Evolutionary conservation across 2,329 filamentous ascomycete species (phyloP), one percentile per base, ranked within the genome.

Genomic region (Fusarium tjaetaba): DNA sequence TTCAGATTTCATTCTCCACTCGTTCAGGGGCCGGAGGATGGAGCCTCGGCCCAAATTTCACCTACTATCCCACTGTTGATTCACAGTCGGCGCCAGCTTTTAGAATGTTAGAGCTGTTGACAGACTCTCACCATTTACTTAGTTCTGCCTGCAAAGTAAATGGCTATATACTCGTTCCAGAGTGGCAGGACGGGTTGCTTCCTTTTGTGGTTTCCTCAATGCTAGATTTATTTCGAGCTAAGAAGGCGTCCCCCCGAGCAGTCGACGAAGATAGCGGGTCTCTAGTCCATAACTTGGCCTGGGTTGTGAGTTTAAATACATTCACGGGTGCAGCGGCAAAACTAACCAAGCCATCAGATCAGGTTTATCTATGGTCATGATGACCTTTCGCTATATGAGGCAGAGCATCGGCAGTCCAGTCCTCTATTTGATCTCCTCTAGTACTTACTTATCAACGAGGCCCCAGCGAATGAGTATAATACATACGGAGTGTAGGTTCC

Each of bases 201-300:
- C 16, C 43, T 4, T 30, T 20, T 15, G 45, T 30, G 26, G 26
- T 48, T 2, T 48, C 26, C 13, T 15, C 26, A 16, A 22, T 48
- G 1, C 10, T 48, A 2, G 4, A 14, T 11, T 8, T 48, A 4
- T 30, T 22, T 11, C 20, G 7, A 30, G 20, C 11, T 15, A 22
- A 22, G 9, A 8, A 22, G 6, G 45, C 45, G 9, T 30, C 26
- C 1, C 45, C 45, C 4, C 45, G 26, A 48, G 45, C 45, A 16
- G 26, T 48, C 6, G 13, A 48, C 7, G 4, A 10, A 0, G 0
- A 5, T 0, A 30, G 30, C 9, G 2, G 0, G 4, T 30, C 26
- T 48, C 20, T 48, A 7, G 20, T 48, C 9, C 10, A 30, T 20
- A 1, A 16, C 0, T 4, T 48, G 13, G 26, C 26, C 4, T 0